Percentiles rank a stretch among this genome's conserved stretches.
These are phyloP conservation scores for Venturia carpophila DNA, from an alignment of 2,329 filamentous ascomycete genomes.

Conservation along the genomic window DNA sequence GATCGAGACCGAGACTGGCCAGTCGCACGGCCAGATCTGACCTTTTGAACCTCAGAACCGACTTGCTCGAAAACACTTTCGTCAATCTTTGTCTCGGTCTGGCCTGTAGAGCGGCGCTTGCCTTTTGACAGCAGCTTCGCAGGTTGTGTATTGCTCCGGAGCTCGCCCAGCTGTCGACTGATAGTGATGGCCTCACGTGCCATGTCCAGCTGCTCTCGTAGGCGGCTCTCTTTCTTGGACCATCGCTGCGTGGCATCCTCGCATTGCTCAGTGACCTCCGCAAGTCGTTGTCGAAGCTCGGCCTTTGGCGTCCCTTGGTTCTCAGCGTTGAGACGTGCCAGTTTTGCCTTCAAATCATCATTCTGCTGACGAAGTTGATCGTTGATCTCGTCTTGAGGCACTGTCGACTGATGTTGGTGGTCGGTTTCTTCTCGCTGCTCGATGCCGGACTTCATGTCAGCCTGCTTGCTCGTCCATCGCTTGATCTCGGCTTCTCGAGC, in stretches of 20 bases:
- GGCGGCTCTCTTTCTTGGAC: conserved; percentile 15
- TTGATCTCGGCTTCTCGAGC: conserved; percentile 52
- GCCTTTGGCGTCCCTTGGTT: conserved; percentile 25
- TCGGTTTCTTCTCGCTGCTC: conserved; percentile 34
- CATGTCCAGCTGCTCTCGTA: conserved; percentile 7
- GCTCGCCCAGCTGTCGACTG: conserved; percentile 9
- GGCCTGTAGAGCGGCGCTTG: conserved; percentile 14
- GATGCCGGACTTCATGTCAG: conserved; percentile 28
- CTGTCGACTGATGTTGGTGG: conserved; percentile 28
- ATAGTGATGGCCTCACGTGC: conserved; percentile 11
- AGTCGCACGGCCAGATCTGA: not conserved
- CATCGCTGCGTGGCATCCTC: conserved; percentile 15
- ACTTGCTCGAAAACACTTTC: conserved; percentile 3
- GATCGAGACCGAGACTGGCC: conserved; percentile 15
- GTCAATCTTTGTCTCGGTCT: conserved; percentile 1
- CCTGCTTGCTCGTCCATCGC: conserved; percentile 29
- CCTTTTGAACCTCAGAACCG: not conserved
- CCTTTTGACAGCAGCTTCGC: not conserved
- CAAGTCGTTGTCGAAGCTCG: conserved; percentile 13
- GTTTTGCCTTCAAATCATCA: conserved; percentile 28
- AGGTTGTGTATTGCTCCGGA: not conserved
- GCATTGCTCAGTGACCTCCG: conserved; percentile 14
- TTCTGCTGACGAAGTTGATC: conserved; percentile 34
- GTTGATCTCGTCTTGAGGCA: conserved; percentile 31
- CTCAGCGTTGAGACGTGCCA: conserved; percentile 26